A percentile compares a stretch with the other conserved stretches of the same genome.
These are phyloP conservation scores for Ascoidea tarda DNA, from an alignment of 805 yeast species.

Conservation along the genomic window DNA sequence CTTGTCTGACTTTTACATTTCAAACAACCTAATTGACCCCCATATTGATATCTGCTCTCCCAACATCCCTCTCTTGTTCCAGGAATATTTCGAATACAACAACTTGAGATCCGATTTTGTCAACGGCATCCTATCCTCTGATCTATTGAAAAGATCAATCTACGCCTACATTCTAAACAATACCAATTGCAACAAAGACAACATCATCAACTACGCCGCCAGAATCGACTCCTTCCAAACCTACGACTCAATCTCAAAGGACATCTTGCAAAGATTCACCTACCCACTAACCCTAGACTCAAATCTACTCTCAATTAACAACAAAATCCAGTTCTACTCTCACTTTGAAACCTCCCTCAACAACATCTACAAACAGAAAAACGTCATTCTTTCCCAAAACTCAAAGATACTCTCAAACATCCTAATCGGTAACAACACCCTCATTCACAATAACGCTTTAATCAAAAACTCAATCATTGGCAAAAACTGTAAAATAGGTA, in stretches of 20 bases:
- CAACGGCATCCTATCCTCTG: slow-evolving; percentile 81
- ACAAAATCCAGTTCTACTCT: slow-evolving; percentile 12
- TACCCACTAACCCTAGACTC: slow-evolving; percentile 87
- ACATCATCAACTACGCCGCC: slow-evolving; percentile 46
- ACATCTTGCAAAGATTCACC: slow-evolving; percentile 81
- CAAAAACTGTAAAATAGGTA: slow-evolving; percentile 72
- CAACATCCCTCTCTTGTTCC: slow-evolving; percentile 88
- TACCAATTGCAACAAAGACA: slow-evolving; percentile 17
- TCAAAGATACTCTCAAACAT: slow-evolving; percentile 56
- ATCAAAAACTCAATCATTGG: slow-evolving; percentile 73
- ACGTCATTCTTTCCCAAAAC: slow-evolving; percentile 86
- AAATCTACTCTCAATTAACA: slow-evolving; percentile 55
- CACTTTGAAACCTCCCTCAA: slow-evolving; percentile 62
- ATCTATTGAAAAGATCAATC: slow-evolving; percentile 78
- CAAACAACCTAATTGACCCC: slow-evolving; percentile 93
- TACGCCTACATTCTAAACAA: slow-evolving; percentile 74
- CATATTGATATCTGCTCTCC: slow-evolving; percentile 93
- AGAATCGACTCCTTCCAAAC: slow-evolving; percentile 94
- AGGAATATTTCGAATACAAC: slow-evolving; percentile 94
- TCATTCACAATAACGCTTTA: slow-evolving; percentile 59
- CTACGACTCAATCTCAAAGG: slow-evolving; percentile 83
- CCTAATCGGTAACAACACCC: slow-evolving; percentile 66
- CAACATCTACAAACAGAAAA: slow-evolving; percentile 80
- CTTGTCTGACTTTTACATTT: slow-evolving; percentile 60
- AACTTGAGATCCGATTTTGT: slow-evolving; percentile 76